Base-by-base conservation (phyloP, 2,329 filamentous ascomycete genomes). In the Magnaporthiopsis poae region DNA sequence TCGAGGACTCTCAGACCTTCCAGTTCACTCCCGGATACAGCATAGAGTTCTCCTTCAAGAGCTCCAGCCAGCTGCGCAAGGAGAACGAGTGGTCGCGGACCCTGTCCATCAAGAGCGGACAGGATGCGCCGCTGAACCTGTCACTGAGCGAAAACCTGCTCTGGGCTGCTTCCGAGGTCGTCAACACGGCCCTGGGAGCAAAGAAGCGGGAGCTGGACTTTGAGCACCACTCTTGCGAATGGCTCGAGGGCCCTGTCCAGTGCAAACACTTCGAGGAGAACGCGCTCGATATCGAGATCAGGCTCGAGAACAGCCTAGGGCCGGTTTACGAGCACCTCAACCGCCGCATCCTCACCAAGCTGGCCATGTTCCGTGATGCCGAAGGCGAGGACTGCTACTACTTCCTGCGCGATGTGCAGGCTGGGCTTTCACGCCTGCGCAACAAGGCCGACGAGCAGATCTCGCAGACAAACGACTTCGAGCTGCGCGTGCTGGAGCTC, bases 21-120 rank as follows among this genome's bases (percentile, higher is more conserved):
- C 78, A 82, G 68, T 76, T 77, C 36, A 71, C 79, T 2, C 80
- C 83, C 5, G 83, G 83, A n/a, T 85, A 82, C 71, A 76, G 76
- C 12, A 76, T 85, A 60, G 76, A 78, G 39, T 71, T 85, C 52
- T 75, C 75, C 25, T 77, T 85, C 68, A 77, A 76, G 60, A 82
- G 79, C 69, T 77, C 75, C 66, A 79, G 77, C 66, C 72, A 73
- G 33, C 74, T 74, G 52, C 75, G 71, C 61, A 69, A 73, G 11
- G 71, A 75, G 66, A 67, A 74, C 29, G 70, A 76, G 33, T 77
- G 79, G 75, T 76, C 76, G 64, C 79, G 76, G 39, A 75, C 71
- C 2, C 70, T 83, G 60, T 77, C 74, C 67, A 72, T 84, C 65
- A 75, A 78, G 65, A 85, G 83, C 73, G 72, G 69, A 2, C 83